Percentiles rank a stretch among this genome's conserved stretches.
Evolutionary conservation across 2,329 filamentous ascomycete genomes (phyloP).

Genomic region (Colletotrichum truncatum): DNA sequence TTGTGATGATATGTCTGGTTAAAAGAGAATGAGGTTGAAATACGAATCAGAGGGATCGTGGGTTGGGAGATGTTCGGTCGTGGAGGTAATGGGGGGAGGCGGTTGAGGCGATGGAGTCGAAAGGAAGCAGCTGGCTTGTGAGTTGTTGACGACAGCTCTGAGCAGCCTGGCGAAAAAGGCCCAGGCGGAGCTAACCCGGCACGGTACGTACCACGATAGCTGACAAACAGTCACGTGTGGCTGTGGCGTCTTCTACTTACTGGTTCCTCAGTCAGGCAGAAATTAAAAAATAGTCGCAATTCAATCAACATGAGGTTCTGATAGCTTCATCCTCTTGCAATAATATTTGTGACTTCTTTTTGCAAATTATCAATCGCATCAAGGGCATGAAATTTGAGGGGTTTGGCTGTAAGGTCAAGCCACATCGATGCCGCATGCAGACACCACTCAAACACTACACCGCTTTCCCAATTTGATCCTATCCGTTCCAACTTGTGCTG

Average conservation of each 20-base stretch:
- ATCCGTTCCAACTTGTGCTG: too few relatives aligned
- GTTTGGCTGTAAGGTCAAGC: too few relatives aligned
- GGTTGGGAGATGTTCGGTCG: background rate
- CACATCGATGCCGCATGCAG: background rate
- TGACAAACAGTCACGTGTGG: constrained; percentile 26
- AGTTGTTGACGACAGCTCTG: constrained; percentile 42
- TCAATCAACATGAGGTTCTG: too few relatives aligned
- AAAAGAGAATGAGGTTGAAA: background rate
- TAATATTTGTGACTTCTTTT: too few relatives aligned
- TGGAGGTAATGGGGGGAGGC: background rate
- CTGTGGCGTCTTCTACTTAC: background rate
- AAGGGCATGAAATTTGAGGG: too few relatives aligned
- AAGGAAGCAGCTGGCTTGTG: constrained; percentile 29
- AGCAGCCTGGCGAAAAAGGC: constrained; percentile 40
- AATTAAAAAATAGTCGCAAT: background rate
- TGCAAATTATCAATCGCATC: too few relatives aligned
- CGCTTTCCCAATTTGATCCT: too few relatives aligned
- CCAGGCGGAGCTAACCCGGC: constrained; percentile 33
- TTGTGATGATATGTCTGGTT: constrained; percentile 49
- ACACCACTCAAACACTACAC: too few relatives aligned
- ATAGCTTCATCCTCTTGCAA: too few relatives aligned
- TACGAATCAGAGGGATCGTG: background rate
- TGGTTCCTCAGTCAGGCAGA: too few relatives aligned
- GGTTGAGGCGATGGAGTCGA: constrained; percentile 26
- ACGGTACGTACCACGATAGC: constrained; percentile 2